Percentiles rank a stretch among this genome's conserved stretches.
phyloP scores from a whole-genome alignment of 140 eudicot genomes.

The Bidens hawaiensis region DNA sequence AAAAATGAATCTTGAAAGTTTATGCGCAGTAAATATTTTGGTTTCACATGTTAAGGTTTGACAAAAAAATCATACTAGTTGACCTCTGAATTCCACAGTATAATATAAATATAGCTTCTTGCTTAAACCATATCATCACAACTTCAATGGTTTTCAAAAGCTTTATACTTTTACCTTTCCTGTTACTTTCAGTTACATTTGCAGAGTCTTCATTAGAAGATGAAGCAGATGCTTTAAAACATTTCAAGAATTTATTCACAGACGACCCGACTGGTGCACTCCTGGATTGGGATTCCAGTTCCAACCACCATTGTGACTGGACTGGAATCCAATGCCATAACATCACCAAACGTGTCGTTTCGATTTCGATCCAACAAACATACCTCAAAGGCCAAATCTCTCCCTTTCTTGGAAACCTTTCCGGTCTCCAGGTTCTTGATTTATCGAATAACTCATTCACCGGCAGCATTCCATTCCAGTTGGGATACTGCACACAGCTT shows the following conservation, averaged over 20 bases:
- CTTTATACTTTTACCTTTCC: not conserved
- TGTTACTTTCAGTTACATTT: constrained; percentile 25
- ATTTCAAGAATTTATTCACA: constrained; percentile 50
- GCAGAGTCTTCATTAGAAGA: constrained; percentile 25
- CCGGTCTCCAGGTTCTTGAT: constrained; percentile 79
- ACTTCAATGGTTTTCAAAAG: constrained; percentile 26
- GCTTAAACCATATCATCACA: not conserved
- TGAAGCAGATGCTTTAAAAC: constrained; percentile 53
- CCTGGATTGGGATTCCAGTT: constrained; percentile 43
- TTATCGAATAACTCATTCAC: constrained; percentile 53
- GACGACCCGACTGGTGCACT: constrained; percentile 65
- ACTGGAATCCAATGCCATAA: constrained; percentile 66
- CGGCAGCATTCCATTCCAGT: constrained; percentile 59
- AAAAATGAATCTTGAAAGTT: too few relatives aligned
- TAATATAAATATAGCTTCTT: constrained; percentile 2
- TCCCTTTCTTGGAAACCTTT: constrained; percentile 69
- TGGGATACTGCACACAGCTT: constrained; percentile 56
- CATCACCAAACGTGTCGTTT: constrained; percentile 31
- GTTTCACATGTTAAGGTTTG: not conserved
- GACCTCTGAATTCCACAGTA: not conserved
- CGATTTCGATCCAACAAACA: constrained; percentile 42
- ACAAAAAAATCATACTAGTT: not conserved
- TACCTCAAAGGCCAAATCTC: constrained; percentile 61
- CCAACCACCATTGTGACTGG: constrained; percentile 78
- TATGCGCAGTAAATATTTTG: not conserved